Evolutionary conservation across 2,329 filamentous ascomycete species (phyloP).

Genomic region (Orbilia brochopaga): DNA sequence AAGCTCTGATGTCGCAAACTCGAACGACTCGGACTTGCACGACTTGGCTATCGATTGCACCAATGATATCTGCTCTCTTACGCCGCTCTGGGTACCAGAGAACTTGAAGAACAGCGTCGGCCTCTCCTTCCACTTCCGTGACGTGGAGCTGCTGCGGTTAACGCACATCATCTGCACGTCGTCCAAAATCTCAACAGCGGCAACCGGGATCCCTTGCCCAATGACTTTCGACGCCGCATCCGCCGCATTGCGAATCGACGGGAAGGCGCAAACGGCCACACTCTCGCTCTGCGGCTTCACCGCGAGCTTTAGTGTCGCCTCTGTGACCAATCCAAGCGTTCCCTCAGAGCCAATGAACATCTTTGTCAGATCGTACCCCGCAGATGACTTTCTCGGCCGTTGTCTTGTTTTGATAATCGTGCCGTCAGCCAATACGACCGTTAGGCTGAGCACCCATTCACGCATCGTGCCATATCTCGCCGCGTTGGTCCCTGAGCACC

Average conservation of each 20-base stretch:
- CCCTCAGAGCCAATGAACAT: constrained; percentile 83
- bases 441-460: constrained; percentile 84
- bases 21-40: constrained; percentile 68
- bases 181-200: constrained; percentile 90
- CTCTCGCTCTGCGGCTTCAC: constrained; percentile 77
- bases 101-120: constrained; percentile 89
- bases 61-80: constrained; percentile 78
- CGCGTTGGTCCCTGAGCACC: constrained; percentile 73
- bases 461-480: constrained; percentile 86
- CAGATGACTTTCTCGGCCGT: constrained; percentile 79
- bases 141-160: constrained; percentile 70
- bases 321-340: constrained; percentile 79
- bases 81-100: constrained; percentile 70
- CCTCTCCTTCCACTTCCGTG: constrained; percentile 71
- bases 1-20: constrained; percentile 69
- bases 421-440: constrained; percentile 79
- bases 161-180: constrained; percentile 83
- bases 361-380: constrained; percentile 81
- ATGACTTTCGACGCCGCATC: constrained; percentile 82
- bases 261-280: constrained; percentile 64
- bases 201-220: constrained; percentile 78
- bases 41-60: constrained; percentile 70
- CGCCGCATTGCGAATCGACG: constrained; percentile 71
- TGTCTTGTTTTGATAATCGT: constrained; percentile 78
- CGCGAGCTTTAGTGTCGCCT: constrained; percentile 79